Evolutionary conservation across 1,139 yeast genomes (phyloP), one percentile per base, ranked within the genome.

Genomic region (Candida dubliniensis): DNA sequence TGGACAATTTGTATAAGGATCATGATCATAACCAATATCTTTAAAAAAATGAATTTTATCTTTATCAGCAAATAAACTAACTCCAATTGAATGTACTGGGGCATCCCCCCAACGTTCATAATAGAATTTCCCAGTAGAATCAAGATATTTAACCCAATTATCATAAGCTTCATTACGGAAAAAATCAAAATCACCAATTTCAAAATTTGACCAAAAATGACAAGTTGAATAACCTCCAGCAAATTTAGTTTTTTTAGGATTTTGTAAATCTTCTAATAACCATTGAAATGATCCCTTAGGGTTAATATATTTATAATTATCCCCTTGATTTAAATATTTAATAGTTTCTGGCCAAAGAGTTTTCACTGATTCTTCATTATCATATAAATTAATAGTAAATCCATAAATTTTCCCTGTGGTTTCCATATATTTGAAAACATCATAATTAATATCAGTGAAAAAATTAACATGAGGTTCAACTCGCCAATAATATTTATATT

Each of bases 81-180:
- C 66, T 0, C 91, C 95, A 37, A 87, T 61, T 1, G 90, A 79
- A 60, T 86, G 95, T 1, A 88, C 91, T 0, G 96, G 96, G 0
- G 96, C 96, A 64, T 87, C 96, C 1, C 96, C 96, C 96, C 96
- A 87, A 46, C 96, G 66, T 61, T 88, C 96, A 56, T 87, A 87
- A 59, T 86, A 88, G 57, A 87, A 87, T 3, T 90, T 90, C 11
- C 96, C 95, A 0, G 82, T 65, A 4, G 71, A 53, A 50, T 88
- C 95, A 34, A 88, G 67, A 57, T 74, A 66, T 40, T 84, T 71
- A 51, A 84, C 79, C 82, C 87, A 88, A 14, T 70, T 67, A 34
- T 69, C 66, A 60, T 88, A 88, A 1, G 87, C 80, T 48, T 84
- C 81, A 15, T 76, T 66, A 36, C 96, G 67, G 66, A 74, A 87